Evolutionary conservation across 1,139 yeast genomes (phyloP).

Genomic region (Saccharomyces hybrid): DNA sequence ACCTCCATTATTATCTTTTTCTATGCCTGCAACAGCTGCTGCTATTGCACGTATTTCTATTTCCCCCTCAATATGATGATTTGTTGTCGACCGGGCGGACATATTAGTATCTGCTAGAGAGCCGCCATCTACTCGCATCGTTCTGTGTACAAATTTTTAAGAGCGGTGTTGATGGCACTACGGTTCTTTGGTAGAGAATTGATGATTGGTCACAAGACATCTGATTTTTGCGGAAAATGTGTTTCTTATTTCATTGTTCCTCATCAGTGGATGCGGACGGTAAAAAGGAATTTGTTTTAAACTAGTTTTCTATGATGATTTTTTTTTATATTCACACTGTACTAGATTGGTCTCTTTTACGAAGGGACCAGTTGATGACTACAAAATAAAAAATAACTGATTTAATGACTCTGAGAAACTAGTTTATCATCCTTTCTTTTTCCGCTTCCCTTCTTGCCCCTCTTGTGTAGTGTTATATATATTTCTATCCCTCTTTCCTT

Average conservation of each 20-base stretch:
- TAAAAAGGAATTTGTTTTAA: neutral
- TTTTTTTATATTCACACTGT: constrained; percentile 33
- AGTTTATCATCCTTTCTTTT: neutral
- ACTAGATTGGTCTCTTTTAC: constrained; percentile 26
- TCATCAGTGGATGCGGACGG: neutral
- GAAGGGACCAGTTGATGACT: constrained; percentile 27
- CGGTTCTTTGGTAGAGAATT: constrained; percentile 26
- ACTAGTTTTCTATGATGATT: constrained; percentile 23
- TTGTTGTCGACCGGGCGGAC: constrained; percentile 37
- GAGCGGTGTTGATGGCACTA: constrained; percentile 21
- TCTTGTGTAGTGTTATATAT: too few relatives aligned
- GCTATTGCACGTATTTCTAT: neutral
- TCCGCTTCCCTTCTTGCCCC: neutral
- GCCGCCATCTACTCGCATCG: constrained; percentile 19
- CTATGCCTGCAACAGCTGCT: neutral
- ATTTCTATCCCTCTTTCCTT: too few relatives aligned
- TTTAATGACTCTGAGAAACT: constrained; percentile 33
- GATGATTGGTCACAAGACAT: constrained; percentile 36
- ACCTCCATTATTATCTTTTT: constrained; percentile 3
- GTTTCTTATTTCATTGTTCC: constrained; percentile 4
- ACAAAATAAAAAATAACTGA: constrained; percentile 31
- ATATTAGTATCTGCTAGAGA: constrained; percentile 29
- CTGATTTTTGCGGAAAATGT: constrained; percentile 20
- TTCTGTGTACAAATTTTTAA: constrained; percentile 33
- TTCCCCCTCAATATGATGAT: constrained; percentile 27